Evolutionary conservation across 140 eudicot species (phyloP), one percentile per base, ranked within the genome.

Genomic region (Ambrosia hybrid): DNA sequence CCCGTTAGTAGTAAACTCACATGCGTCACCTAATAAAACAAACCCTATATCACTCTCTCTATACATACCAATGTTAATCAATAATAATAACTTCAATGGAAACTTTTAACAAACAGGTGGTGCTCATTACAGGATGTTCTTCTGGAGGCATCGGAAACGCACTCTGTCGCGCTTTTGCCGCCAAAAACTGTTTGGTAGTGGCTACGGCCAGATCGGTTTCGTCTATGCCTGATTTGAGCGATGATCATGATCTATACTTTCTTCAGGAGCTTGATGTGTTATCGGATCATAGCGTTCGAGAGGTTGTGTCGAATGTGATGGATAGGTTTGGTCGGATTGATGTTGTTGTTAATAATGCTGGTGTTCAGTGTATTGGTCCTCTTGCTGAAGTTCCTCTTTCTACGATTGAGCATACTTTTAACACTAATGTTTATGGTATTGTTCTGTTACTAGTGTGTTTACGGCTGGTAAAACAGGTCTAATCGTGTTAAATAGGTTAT

Each of bases 311-410:
- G 21, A 73, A 72, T 37, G 89, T 84, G 12, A 68, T 90, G 0
- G 87, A 81, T 41, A 82, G 67, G 60, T 86, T 87, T 33, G 98
- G 97, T 11, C 83, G 91, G 13, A 81, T 93, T 12, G 98, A 90
- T 77, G 59, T 93, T n/a, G 73, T 93, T 16, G 94, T 93, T 13
- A 93, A 90, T 52, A 93, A 93, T 68, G 97, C 98, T 73, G 98
- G 98, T 7, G 92, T 93, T 48, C 98, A 87, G 85, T 93, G 98
- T 76, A 65, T 93, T 36, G 97, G 97, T 9, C 98, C 98, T 63
- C 85, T 90, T 51, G 98, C 96, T 0, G 97, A 93, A 62, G 55
- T 93, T 41, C 98, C 98, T 64, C 57, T 93, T 9, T 70, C 89
- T 65, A 45, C 87, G 4, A 66, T 88, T 45, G 66, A 93, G 36